Evolutionary conservation across 2,329 filamentous ascomycete genomes (phyloP).

Genomic region (Cladobotryum mycophilum): DNA sequence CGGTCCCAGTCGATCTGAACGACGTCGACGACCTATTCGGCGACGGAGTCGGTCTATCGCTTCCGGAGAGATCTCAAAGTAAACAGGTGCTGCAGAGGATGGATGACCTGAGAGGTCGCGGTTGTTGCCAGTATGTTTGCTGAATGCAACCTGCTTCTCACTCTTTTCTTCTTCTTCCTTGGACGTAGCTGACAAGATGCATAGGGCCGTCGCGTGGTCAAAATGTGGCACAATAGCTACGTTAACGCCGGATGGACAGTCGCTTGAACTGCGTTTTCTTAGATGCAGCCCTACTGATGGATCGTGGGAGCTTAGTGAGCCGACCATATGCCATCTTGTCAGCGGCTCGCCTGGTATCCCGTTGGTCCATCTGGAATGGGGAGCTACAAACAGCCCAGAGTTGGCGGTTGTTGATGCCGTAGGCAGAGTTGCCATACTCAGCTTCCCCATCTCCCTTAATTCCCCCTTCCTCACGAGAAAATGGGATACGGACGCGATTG

Average conservation of each 20-base stretch:
- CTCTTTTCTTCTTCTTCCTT: neutral
- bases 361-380: conserved; percentile 79
- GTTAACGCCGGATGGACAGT: conserved; percentile 64
- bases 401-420: conserved; percentile 76
- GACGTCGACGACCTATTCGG: conserved; percentile 72
- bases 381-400: conserved; percentile 63
- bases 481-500: conserved; percentile 60
- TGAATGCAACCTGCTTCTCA: neutral
- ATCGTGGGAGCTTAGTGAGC: conserved; percentile 68
- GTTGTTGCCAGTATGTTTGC: conserved; percentile 70
- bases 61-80: conserved; percentile 38
- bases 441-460: conserved; percentile 67
- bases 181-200: conserved; percentile 12
- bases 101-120: conserved; percentile 67
- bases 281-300: conserved; percentile 62
- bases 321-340: conserved; percentile 58
- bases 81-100: conserved; percentile 67
- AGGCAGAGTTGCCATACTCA: conserved; percentile 70
- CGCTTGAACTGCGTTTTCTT: conserved; percentile 67
- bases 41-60: conserved; percentile 55
- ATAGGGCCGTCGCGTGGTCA: conserved; percentile 79
- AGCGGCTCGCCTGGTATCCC: conserved; percentile 57
- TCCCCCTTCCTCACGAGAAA: conserved; percentile 56
- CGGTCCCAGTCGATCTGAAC: conserved; percentile 47
- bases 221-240: conserved; percentile 79